A percentile compares a stretch with the other conserved stretches of the same genome.
Conservation (phyloP, 257 asterid species). For the Nicotiana undulata region DNA sequence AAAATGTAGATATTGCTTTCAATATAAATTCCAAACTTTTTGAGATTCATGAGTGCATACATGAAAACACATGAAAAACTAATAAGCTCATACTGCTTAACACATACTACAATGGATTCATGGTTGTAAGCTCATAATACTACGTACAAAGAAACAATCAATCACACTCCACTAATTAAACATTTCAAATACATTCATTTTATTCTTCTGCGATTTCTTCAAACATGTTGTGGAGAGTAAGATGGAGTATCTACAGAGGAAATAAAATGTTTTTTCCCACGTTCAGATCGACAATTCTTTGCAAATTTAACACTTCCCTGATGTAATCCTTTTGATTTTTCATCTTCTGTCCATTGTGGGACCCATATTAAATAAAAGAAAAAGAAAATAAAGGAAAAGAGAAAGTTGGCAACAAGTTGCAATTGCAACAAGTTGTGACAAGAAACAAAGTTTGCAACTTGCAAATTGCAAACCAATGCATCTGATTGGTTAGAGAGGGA, state of each 20-base stretch:
- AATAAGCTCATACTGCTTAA: neutral
- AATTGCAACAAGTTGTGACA: too few relatives aligned
- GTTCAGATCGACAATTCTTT: constrained; percentile 48
- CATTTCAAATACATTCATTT: neutral
- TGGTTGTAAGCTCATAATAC: neutral
- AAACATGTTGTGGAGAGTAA: constrained; percentile 21
- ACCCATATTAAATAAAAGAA: too few relatives aligned
- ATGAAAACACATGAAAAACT: too few relatives aligned
- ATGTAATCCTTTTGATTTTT: constrained; percentile 41
- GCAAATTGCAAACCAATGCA: too few relatives aligned
- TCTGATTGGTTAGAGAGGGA: too few relatives aligned
- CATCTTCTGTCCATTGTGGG: constrained; percentile 45
- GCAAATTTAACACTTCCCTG: constrained; percentile 51
- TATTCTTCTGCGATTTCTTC: neutral
- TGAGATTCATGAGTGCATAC: too few relatives aligned
- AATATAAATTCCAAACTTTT: too few relatives aligned
- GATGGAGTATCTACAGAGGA: constrained; percentile 18
- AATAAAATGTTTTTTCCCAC: constrained; percentile 27
- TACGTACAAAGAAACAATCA: neutral
- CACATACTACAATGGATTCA: neutral
- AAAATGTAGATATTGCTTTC: too few relatives aligned
- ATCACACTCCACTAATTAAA: neutral
- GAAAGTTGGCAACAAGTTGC: too few relatives aligned
- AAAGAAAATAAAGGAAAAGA: too few relatives aligned
- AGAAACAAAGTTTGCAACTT: too few relatives aligned